Evolutionary conservation across 2,329 filamentous ascomycete species (phyloP), one percentile per base, ranked within the genome.

Genomic region (Pyricularia grisea): DNA sequence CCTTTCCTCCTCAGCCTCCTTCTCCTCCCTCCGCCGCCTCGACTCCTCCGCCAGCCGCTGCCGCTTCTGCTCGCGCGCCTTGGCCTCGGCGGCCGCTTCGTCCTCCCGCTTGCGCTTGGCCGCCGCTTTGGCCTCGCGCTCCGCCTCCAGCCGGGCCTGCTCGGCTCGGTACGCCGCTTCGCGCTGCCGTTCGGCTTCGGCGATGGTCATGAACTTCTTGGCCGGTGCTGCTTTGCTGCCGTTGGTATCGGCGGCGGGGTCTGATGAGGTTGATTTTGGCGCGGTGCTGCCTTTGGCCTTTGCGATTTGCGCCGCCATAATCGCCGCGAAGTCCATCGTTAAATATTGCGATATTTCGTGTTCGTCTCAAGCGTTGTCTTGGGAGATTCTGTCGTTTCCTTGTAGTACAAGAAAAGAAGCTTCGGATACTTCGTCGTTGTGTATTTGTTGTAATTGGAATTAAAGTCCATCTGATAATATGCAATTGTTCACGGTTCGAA

Each of bases 291-390:
- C 80, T 78, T 92, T 92, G 73, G 90, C 85, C 79, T 95, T 96
- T 75, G 92, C 88, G 75, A 99, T 95, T 80, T 97, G 93, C 77
- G 93, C 91, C 75, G 92, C 89, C 92, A 99, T 97, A 66, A 99
- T 83, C 50, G 93, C 88, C 71, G 93, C 93, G 82, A 99, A 99
- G 80, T 99, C 94, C 95, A 99, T 99, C 73, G 71, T 83, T 76
- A 71, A 6, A 23, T 66, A 11, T 50, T 20, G 2, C 42, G 17
- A 36, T 36, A 10, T 7, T 50, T 50, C 42, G 42, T n/a, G 42
- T 50, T 17, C 3, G 7, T 50, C 2, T 36, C 33, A 12, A 2
- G 33, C 1, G 33, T 11, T 50, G 42, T 50, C 1, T 9, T 50
- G 1, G 42, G 5, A n/a, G 42, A 1, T n/a, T 5, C n/a, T 7